phyloP scores from a whole-genome alignment of 1,284 basidiomycete genomes.

The Blastosporella zonata region DNA sequence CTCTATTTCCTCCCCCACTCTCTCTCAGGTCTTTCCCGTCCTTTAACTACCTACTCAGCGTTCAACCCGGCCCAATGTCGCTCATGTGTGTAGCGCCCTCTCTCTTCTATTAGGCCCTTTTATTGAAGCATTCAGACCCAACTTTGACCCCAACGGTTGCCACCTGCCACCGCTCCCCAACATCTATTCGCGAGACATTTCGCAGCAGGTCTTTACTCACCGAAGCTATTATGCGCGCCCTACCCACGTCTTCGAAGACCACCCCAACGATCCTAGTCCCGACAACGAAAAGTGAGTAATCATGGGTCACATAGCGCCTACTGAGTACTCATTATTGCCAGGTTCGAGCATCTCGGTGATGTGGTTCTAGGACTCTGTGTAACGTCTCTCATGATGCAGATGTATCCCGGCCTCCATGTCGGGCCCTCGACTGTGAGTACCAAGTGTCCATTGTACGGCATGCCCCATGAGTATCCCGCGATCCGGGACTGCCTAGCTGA shows the following conservation, averaged over 20 bases:
- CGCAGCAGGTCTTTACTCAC: constrained; percentile 66
- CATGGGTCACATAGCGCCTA: not conserved
- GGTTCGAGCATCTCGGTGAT: constrained; percentile 73
- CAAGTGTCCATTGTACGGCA: constrained; percentile 14
- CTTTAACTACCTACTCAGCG: constrained; percentile 5
- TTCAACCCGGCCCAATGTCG: constrained; percentile 8
- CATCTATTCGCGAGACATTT: constrained; percentile 42
- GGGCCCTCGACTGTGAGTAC: constrained; percentile 67
- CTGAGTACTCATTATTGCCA: constrained; percentile 26
- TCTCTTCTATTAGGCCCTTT: not conserved
- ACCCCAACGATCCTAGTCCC: constrained; percentile 61
- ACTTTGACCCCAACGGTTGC: constrained; percentile 34
- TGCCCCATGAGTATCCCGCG: constrained; percentile 11
- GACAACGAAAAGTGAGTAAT: constrained; percentile 70
- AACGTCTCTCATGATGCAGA: constrained; percentile 57
- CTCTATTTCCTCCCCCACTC: constrained; percentile 12
- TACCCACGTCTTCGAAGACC: constrained; percentile 71
- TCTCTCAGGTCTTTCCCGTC: constrained; percentile 19
- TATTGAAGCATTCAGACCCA: constrained; percentile 27
- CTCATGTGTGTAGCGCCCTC: constrained; percentile 15
- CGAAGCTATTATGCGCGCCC: constrained; percentile 65
- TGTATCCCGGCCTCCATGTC: constrained; percentile 67
- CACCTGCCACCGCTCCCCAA: constrained; percentile 49
- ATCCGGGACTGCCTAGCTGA: constrained; percentile 11
- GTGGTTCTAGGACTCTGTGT: constrained; percentile 64